Evolutionary conservation across 169 alveolate species (phyloP).

Genomic region (Toxoplasma gondii): DNA sequence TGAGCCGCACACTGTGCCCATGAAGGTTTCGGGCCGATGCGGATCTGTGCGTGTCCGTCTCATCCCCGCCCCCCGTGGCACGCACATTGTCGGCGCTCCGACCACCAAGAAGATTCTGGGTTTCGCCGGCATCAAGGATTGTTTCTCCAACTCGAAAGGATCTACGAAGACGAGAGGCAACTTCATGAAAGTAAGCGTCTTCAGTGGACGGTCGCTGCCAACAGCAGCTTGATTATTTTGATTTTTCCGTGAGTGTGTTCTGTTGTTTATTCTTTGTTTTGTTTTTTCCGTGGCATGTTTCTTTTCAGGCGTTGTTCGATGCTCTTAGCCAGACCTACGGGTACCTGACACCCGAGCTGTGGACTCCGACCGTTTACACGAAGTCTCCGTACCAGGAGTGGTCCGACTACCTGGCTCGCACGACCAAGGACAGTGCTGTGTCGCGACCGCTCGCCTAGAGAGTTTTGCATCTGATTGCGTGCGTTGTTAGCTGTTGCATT

Average conservation of each 20-base stretch:
- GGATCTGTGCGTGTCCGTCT: slow-evolving; percentile 99
- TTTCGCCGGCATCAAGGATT: slow-evolving; percentile 99
- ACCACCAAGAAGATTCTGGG: slow-evolving; percentile 96
- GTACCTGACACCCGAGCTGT: slow-evolving; percentile 99
- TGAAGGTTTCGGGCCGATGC: slow-evolving; percentile 99
- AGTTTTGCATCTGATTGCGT: neutral
- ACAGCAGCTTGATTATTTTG: neutral
- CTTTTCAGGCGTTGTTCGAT: slow-evolving; percentile 93
- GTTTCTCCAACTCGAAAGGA: slow-evolving; percentile 98
- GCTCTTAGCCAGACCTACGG: slow-evolving; percentile 97
- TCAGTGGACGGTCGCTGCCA: no score
- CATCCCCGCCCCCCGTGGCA: slow-evolving; percentile 99
- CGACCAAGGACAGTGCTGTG: slow-evolving; percentile 47
- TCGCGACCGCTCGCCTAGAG: slow-evolving; percentile 15
- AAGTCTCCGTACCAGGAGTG: slow-evolving; percentile 94
- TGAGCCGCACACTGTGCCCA: slow-evolving; percentile 99
- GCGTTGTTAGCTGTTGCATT: neutral
- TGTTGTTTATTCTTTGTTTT: neutral
- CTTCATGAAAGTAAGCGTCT: slow-evolving; percentile 88
- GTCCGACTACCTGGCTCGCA: slow-evolving; percentile 91
- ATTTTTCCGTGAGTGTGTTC: neutral
- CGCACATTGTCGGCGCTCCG: slow-evolving; percentile 99
- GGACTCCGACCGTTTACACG: slow-evolving; percentile 91
- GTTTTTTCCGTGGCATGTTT: neutral
- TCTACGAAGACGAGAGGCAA: slow-evolving; percentile 98